These are phyloP conservation scores for Quercus lobata DNA, from an alignment of 331 rosid species.

Conservation along the genomic window DNA sequence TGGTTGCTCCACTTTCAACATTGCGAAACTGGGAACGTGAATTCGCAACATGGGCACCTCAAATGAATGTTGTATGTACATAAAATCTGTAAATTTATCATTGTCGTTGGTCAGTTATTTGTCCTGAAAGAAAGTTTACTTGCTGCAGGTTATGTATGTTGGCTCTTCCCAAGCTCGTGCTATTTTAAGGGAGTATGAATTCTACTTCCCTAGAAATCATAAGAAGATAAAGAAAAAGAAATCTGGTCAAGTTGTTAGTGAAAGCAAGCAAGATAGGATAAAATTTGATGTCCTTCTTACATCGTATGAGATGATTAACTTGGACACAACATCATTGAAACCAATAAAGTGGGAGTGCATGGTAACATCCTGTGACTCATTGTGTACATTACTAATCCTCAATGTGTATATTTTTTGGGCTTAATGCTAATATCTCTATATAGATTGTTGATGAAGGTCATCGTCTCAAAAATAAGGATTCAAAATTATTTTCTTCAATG, in stretches of 20 bases:
- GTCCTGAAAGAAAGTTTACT: slow-evolving; percentile 30
- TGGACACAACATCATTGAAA: slow-evolving; percentile 68
- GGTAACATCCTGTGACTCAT: slow-evolving; percentile 43
- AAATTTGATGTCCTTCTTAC: slow-evolving; percentile 96
- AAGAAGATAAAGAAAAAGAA: slow-evolving; percentile 92
- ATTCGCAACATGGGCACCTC: slow-evolving; percentile 99
- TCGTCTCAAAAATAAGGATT: slow-evolving; percentile 96
- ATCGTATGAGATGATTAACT: slow-evolving; percentile 97
- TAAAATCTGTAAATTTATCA: slow-evolving; percentile 9
- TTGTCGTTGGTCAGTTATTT: slow-evolving; percentile 19
- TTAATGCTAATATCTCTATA: slow-evolving; percentile 21
- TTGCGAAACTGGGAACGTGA: slow-evolving; percentile 99
- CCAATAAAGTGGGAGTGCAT: slow-evolving; percentile 93
- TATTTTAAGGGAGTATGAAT: slow-evolving; percentile 85
- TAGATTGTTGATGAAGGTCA: slow-evolving; percentile 99
- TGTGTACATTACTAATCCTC: slow-evolving; percentile 6
- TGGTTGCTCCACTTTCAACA: slow-evolving; percentile 98
- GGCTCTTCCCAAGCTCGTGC: slow-evolving; percentile 91
- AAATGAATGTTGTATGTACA: slow-evolving; percentile 90
- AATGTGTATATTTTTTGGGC: slow-evolving; percentile 17
- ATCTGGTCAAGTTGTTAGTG: slow-evolving; percentile 59
- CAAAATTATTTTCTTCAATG: slow-evolving; percentile 88
- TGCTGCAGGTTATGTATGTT: slow-evolving; percentile 89
- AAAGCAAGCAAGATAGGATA: slow-evolving; percentile 95
- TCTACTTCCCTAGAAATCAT: slow-evolving; percentile 80